Evolutionary conservation across 2,329 filamentous ascomycete genomes (phyloP), one percentile per base, ranked within the genome.

Genomic region (Ophiognomonia clavigignenti-juglandacearum): DNA sequence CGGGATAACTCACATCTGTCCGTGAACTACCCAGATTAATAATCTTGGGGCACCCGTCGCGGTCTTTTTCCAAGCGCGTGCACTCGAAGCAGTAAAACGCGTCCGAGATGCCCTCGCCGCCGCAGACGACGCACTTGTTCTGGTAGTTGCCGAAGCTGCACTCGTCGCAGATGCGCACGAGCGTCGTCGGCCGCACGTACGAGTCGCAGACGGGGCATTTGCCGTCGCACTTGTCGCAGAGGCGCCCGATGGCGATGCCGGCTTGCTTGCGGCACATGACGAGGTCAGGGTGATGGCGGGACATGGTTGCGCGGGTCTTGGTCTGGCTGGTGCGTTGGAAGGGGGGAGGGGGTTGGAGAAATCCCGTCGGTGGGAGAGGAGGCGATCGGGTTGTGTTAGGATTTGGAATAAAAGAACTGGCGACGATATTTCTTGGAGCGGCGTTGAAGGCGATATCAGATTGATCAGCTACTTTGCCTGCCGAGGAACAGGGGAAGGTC

Each of bases 51-150:
- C 93, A 98, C 2, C 93, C 93, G 64, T 98, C 93, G 52, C 93
- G 77, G 65, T 98, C 93, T 71, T 97, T 98, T 67, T 98, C 93
- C 14, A 98, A 73, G 7, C 93, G 80, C 50, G 93, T 98, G 67
- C 93, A 98, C 71, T 98, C 93, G 64, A 97, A 97, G 75, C 93
- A 98, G 74, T 98, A 98, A 69, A 97, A 97, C 41, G 93, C 93
- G 66, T 98, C 93, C 27, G 87, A 93, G 65, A 98, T 98, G 24
- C 93, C 93, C 72, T 97, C 93, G 59, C 93, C 93, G 65, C 93
- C 93, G 70, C 93, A 98, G 36, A 98, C 93, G 57, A 98, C 90
- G 66, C 93, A 98, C 70, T 98, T 98, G 75, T 98, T 98, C 73
- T 97, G 93, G 75, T 96, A 98, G 78, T 98, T 98, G 64, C 93